These are phyloP conservation scores for Fraxinus sp. DNA, from an alignment of 305 asterid species.

Conservation along the genomic window DNA sequence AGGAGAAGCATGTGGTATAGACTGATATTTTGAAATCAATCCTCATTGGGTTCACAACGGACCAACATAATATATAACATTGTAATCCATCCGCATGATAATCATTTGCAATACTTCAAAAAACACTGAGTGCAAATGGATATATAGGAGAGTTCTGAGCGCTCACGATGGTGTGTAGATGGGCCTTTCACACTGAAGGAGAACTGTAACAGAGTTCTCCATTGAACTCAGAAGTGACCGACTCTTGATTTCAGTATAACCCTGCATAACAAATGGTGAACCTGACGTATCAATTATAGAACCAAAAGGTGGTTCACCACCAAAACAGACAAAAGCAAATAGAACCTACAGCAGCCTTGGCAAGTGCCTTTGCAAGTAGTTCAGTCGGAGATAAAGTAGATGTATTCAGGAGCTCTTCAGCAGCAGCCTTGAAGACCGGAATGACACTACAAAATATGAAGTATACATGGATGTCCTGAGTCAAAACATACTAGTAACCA, in stretches of 20 bases:
- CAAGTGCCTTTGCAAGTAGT: constrained; percentile 91
- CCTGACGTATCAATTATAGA: constrained; percentile 16
- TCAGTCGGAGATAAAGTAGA: constrained; percentile 68
- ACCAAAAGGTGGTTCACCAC: background rate
- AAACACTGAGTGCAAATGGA: background rate
- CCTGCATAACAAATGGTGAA: constrained; percentile 44
- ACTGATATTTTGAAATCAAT: background rate
- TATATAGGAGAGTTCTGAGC: background rate
- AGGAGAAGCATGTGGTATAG: background rate
- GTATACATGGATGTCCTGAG: background rate
- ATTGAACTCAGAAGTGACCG: constrained; percentile 83
- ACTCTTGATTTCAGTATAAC: constrained; percentile 77
- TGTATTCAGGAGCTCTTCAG: constrained; percentile 64
- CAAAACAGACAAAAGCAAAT: background rate
- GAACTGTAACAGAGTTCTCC: constrained; percentile 80
- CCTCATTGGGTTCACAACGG: background rate
- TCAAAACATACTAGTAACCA: background rate
- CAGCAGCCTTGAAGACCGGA: constrained; percentile 82
- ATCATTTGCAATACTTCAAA: background rate
- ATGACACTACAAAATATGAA: constrained; percentile 54
- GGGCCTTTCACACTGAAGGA: constrained; percentile 72
- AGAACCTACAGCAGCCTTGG: constrained; percentile 81
- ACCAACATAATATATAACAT: background rate
- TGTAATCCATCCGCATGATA: background rate
- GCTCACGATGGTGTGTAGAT: constrained; percentile 76